Percentiles rank a stretch among this genome's conserved stretches.
Conservation (phyloP, 1,139 yeast species). For the Sugiyamaella japonica region DNA sequence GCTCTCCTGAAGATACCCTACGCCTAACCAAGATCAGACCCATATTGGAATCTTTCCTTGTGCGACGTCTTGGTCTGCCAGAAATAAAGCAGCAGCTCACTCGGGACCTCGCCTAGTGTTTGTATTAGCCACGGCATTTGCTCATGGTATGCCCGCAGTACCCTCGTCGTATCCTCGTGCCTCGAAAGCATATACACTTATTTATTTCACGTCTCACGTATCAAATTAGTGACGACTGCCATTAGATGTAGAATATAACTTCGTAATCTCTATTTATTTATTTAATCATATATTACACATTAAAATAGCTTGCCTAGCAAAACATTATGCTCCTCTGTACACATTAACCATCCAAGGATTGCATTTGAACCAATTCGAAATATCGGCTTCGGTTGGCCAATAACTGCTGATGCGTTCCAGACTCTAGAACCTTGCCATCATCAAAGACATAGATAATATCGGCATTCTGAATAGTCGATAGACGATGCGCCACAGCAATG, state of each 20-base stretch:
- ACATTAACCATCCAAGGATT: constrained; percentile 36
- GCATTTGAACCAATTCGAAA: constrained; percentile 45
- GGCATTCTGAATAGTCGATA: constrained; percentile 90
- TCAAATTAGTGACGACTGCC: too few relatives aligned
- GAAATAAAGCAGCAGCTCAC: not conserved
- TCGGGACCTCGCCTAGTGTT: too few relatives aligned
- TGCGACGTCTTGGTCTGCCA: not conserved
- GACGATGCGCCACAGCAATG: constrained; percentile 85
- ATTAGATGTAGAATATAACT: too few relatives aligned
- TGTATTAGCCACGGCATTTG: too few relatives aligned
- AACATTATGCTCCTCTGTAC: not conserved
- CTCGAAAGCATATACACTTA: too few relatives aligned
- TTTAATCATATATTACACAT: not conserved
- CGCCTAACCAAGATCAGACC: constrained; percentile 22
- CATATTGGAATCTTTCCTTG: constrained; percentile 22
- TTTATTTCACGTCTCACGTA: too few relatives aligned
- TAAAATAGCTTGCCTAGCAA: not conserved
- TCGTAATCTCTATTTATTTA: too few relatives aligned
- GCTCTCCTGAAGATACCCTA: constrained; percentile 26
- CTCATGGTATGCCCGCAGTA: too few relatives aligned
- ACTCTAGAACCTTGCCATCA: constrained; percentile 71
- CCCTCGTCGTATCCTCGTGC: too few relatives aligned
- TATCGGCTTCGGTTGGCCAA: constrained; percentile 42
- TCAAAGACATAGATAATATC: constrained; percentile 82
- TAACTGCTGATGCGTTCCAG: constrained; percentile 51